Conservation (phyloP, 306 rosid genomes). For the Cicer bijugum region DNA sequence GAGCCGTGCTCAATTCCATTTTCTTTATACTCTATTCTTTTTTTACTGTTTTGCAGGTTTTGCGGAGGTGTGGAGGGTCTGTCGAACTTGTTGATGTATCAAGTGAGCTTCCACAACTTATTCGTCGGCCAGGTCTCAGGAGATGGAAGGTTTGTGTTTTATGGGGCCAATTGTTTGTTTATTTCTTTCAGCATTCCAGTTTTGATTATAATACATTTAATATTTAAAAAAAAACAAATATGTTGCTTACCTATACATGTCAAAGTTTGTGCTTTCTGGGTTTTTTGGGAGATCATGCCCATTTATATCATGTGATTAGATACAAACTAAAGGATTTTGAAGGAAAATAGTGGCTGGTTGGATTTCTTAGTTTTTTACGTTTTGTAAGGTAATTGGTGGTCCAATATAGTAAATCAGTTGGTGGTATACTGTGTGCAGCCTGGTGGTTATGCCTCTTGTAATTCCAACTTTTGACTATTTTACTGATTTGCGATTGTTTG, state of each 20-base stretch:
- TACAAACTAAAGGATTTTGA: conserved; percentile 12
- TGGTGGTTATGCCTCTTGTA: background rate
- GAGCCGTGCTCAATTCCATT: background rate
- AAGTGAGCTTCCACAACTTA: conserved; percentile 86
- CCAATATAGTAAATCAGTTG: conserved; percentile 16
- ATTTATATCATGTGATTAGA: conserved; percentile 5
- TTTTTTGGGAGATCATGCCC: conserved; percentile 7
- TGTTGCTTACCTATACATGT: conserved; percentile 21
- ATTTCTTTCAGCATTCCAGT: conserved; percentile 8
- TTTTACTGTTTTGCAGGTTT: conserved; percentile 59
- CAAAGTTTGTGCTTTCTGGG: conserved; percentile 15
- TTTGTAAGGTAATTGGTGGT: conserved; percentile 10
- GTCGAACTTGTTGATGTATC: conserved; percentile 89
- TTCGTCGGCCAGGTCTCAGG: conserved; percentile 81
- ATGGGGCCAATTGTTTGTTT: conserved; percentile 10
- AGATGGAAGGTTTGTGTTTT: conserved; percentile 78
- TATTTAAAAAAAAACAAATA: background rate
- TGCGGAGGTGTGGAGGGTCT: conserved; percentile 79
- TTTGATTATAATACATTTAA: conserved; percentile 24
- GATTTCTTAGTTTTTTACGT: conserved; percentile 32
- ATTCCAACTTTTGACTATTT: background rate
- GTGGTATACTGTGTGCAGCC: background rate
- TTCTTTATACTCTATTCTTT: background rate
- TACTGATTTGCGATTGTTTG: conserved; percentile 10
- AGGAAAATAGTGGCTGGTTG: conserved; percentile 10